Evolutionary conservation across 2,329 filamentous ascomycete genomes (phyloP), one percentile per base, ranked within the genome.

Genomic region (Monosporascus sp.): DNA sequence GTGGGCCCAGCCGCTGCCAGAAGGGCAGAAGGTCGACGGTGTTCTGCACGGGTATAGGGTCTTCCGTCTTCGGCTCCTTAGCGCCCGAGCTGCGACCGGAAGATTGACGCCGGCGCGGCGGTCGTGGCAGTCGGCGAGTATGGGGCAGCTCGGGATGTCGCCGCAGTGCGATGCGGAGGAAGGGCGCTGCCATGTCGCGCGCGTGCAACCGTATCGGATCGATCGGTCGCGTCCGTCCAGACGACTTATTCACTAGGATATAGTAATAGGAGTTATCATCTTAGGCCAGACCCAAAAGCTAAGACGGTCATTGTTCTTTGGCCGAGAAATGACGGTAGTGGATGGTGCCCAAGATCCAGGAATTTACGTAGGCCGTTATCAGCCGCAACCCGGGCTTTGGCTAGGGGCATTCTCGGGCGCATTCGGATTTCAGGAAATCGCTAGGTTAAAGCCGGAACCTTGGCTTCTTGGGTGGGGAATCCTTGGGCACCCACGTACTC

Each of bases 1-100:
- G 53, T 3, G 81, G 82, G 0, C 82, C 82, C 2, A 85, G 71
- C 0, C 81, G 73, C 62, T 79, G 76, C 81, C 81, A 84, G 41
- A 84, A 58, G 3, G 78, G 72, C 18, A 74, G 58, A 11, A 69
- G 65, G 46, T 74, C 63, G 22, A 75, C 68, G 24, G 72, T 73
- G 58, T 71, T 72, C 6, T 73, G 70, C 5, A 72, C 68, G 3
- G 76, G 75, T 47, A 78, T 72, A 22, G 74, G 67, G 47, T 68
- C 65, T 31, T 67, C 64, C 15, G 55, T 50, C 31, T 52, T 53
- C 7, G 49, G 18, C 46, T 14, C 14, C 20, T 45, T 45, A 8
- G 31, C 49, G 43, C 57, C 58, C 3, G 59, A 50, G 25, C 60
- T 60, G 38, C 55, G 52, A 18, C 47, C 35, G 8, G 54, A 55